Percentiles rank a stretch among this genome's conserved stretches.
phyloP scores from a whole-genome alignment of 2,329 filamentous ascomycete genomes.

The Aspergillus sp. region DNA sequence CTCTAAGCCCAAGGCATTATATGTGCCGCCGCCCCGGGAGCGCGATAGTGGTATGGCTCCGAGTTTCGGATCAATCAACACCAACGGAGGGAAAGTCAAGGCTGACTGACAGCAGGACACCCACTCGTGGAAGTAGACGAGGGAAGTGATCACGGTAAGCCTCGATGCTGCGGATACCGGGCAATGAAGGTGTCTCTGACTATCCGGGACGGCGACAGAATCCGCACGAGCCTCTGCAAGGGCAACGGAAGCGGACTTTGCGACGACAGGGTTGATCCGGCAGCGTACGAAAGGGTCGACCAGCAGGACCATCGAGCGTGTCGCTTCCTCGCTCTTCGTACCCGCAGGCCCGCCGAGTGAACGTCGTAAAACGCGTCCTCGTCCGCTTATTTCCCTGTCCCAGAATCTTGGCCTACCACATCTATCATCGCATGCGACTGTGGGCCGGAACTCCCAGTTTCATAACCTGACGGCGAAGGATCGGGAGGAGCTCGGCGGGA shows the following conservation, averaged over 20 bases:
- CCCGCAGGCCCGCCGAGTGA: slow-evolving; percentile 6
- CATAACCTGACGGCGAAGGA: slow-evolving; percentile 34
- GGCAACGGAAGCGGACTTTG: background rate
- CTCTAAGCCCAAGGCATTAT: slow-evolving; percentile 10
- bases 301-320: slow-evolving; percentile 3
- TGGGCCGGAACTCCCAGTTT: slow-evolving; percentile 42
- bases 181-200: too few species aligned
- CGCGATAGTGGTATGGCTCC: slow-evolving; percentile 12
- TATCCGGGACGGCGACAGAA: too few species aligned
- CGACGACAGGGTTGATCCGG: background rate
- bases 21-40: slow-evolving; percentile 16
- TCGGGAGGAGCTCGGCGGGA: slow-evolving; percentile 41
- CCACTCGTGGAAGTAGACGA: slow-evolving; percentile 18
- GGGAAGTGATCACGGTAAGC: background rate
- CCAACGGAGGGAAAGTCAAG: background rate
- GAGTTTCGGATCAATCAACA: too few species aligned
- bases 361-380: slow-evolving; percentile 4
- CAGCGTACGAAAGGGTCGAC: background rate
- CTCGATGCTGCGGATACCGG: too few species aligned
- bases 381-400: slow-evolving; percentile 10
- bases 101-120: slow-evolving; percentile 12
- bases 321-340: slow-evolving; percentile 6
- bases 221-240: background rate
- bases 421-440: slow-evolving; percentile 35
- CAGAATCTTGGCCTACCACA: slow-evolving; percentile 26